Base-by-base conservation (phyloP, 2,329 filamentous ascomycete species). In the Trematosphaeria pertusa region DNA sequence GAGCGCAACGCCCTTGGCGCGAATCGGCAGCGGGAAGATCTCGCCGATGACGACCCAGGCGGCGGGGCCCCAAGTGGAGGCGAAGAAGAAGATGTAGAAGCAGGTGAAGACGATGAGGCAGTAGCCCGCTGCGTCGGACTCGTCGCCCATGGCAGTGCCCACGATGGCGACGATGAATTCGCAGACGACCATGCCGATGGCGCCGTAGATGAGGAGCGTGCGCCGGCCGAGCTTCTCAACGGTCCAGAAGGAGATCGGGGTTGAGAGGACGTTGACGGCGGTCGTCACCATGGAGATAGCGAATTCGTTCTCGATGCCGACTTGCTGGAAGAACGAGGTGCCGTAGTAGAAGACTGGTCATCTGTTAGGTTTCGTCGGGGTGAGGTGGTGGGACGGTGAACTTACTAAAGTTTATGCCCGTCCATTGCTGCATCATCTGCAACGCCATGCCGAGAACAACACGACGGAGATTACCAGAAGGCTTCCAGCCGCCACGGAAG, bases 41-140 rank as follows among this genome's bases (percentile, higher is more conserved):
- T 96, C 91, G 69, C 91, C 91, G 64, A 94, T 92, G 60, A 95
- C 82, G 46, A 81, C 78, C 82, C 81, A 85, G 19, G 80, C 81
- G 45, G 79, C 87, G 5, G 90, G 89, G 42, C 91, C 91, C 91
- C 90, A 96, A 55, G 91, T 96, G 48, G 83, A 86, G 50, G 91
- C 91, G 72, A 96, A 96, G 81, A 87, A 93, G 82, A 90, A 91
- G 80, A 96, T 92, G 81, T 91, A 94, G 78, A 96, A 86, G 77
- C 86, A 88, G 68, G 94, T 94, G 78, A 95, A 94, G 51, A 89
- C 84, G 57, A 96, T 91, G 80, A 92, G 72, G 57, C 58, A 66
- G 20, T 69, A 61, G 37, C 72, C 68, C 1, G 84, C 86, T 2
- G 76, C 56, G 50, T 79, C 74, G 71, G 86, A 72, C 15, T 58